Conservation (phyloP, 2,329 filamentous ascomycete genomes). For the Apiospora marii region DNA sequence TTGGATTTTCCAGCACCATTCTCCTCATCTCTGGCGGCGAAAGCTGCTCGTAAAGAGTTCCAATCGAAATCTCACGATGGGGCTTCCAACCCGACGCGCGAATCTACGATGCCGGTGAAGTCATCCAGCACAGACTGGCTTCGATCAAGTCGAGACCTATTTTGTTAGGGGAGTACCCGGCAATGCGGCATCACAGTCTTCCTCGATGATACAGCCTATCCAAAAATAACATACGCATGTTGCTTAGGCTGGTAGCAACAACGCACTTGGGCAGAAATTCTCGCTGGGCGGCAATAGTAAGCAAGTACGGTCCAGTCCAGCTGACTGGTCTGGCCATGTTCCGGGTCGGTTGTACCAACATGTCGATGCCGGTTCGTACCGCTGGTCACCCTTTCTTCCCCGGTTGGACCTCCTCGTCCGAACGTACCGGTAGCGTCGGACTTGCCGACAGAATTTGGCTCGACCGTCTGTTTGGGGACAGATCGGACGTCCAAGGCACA, state of each 20-base stretch:
- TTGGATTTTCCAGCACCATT: neutral
- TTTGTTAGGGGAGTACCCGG: neutral
- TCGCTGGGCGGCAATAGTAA: neutral
- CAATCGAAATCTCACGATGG: neutral
- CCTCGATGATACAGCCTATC: neutral
- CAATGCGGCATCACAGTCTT: neutral
- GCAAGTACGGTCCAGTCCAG: neutral
- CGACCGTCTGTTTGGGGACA: neutral
- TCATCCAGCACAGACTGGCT: neutral
- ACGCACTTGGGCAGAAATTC: neutral
- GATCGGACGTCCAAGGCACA: conserved; percentile 10
- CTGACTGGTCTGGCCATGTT: neutral
- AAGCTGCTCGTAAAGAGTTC: too few species aligned
- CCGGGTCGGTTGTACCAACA: neutral
- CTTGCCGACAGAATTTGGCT: conserved; percentile 9
- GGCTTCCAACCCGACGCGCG: neutral
- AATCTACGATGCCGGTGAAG: neutral
- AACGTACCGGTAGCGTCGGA: neutral
- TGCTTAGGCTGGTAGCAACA: too few species aligned
- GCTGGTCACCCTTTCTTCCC: neutral
- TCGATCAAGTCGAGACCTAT: neutral
- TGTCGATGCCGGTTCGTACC: neutral
- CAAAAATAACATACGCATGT: neutral
- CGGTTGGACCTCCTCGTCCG: neutral
- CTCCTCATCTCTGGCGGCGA: neutral